These are phyloP conservation scores for Rhizopogon rudus DNA, from an alignment of 768 basidiomycete species.

Conservation along the genomic window DNA sequence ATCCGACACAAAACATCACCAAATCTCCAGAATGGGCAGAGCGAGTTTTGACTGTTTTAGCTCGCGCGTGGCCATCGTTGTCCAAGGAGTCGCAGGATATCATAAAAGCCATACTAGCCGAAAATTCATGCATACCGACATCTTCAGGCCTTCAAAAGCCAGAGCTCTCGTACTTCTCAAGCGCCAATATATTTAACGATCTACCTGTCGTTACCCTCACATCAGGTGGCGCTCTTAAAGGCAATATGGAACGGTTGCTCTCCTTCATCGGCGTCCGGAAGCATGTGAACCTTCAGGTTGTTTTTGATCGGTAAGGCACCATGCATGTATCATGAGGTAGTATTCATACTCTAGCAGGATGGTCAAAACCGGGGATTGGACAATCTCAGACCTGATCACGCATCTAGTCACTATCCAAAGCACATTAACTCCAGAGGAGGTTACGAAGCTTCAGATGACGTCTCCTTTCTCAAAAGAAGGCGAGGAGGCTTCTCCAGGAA, in stretches of 20 bases:
- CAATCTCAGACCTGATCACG: constrained; percentile 74
- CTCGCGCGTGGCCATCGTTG: constrained; percentile 70
- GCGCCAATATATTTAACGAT: constrained; percentile 86
- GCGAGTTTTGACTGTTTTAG: constrained; percentile 59
- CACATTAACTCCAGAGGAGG: constrained; percentile 51
- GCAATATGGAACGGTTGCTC: constrained; percentile 65
- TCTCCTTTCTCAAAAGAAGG: constrained; percentile 70
- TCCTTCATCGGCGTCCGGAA: constrained; percentile 77
- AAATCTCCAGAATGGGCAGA: constrained; percentile 75
- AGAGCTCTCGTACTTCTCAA: constrained; percentile 75
- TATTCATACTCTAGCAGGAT: constrained; percentile 42
- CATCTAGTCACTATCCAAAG: constrained; percentile 84
- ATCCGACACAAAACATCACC: constrained; percentile 56
- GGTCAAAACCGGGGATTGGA: constrained; percentile 90
- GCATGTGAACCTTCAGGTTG: constrained; percentile 87
- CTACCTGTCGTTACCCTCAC: constrained; percentile 74
- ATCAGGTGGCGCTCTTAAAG: constrained; percentile 59
- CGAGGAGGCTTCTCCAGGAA: constrained; percentile 14
- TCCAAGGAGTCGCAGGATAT: constrained; percentile 38
- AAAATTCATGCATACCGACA: constrained; percentile 46
- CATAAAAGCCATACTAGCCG: constrained; percentile 36
- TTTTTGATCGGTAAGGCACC: constrained; percentile 72
- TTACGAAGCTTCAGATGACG: constrained; percentile 53
- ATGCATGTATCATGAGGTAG: not conserved
- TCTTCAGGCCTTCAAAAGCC: constrained; percentile 65